phyloP scores from a whole-genome alignment of 768 basidiomycete species.

The Clavaria fumosa region DNA sequence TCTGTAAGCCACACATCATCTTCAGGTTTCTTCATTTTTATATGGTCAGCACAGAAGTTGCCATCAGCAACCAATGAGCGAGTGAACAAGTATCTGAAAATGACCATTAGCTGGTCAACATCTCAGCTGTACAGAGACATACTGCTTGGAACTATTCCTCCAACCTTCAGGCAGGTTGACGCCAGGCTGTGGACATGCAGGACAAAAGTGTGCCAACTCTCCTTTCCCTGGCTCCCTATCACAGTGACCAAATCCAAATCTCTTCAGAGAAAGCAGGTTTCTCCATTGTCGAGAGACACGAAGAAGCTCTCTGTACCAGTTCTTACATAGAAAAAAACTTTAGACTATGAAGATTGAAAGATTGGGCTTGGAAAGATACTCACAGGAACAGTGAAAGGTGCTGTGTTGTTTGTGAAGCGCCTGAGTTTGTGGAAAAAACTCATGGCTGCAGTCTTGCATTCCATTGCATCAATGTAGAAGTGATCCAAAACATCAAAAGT shows the following conservation, averaged over 20 bases:
- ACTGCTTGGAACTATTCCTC: background rate
- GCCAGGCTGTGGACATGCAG: constrained; percentile 6
- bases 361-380: background rate
- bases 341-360: background rate
- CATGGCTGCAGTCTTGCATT: constrained; percentile 11
- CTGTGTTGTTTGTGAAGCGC: constrained; percentile 5
- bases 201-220: constrained; percentile 3
- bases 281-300: constrained; percentile 4
- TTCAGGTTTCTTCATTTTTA: no score
- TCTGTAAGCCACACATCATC: no score
- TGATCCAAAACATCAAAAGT: constrained; percentile 13
- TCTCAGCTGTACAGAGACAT: no score
- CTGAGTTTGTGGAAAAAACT: constrained; percentile 8
- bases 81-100: no score
- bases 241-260: constrained; percentile 1
- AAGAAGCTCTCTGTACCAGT: constrained; percentile 4
- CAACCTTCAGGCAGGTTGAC: constrained; percentile 7
- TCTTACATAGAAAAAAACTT: background rate
- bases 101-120: no score
- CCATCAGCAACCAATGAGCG: no score
- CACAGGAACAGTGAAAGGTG: constrained; percentile 3
- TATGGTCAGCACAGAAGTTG: no score
- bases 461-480: constrained; percentile 11
- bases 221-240: background rate
- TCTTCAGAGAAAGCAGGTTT: background rate